These are phyloP conservation scores for Cicer judaicum DNA, from an alignment of 306 rosid species.

Conservation along the genomic window DNA sequence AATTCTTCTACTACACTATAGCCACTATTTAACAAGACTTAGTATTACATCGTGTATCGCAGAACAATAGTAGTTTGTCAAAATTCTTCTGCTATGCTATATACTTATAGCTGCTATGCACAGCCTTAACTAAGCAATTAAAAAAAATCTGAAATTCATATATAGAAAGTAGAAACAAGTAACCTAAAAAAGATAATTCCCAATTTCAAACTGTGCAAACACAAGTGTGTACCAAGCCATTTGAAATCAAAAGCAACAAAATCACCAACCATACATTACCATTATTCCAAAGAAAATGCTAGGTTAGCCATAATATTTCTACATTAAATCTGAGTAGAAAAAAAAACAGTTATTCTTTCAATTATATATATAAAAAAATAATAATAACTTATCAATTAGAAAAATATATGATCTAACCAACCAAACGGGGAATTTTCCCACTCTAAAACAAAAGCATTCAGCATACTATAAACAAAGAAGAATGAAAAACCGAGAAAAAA, in stretches of 20 bases:
- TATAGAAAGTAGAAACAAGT: neutral
- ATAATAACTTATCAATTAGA: too few species aligned
- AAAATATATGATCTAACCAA: too few species aligned
- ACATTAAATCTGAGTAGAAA: neutral
- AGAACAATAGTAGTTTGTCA: neutral
- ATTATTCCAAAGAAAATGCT: neutral
- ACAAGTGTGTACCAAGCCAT: constrained; percentile 2
- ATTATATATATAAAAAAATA: too few species aligned
- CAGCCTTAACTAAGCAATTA: neutral
- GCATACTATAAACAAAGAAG: too few species aligned
- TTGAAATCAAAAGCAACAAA: neutral
- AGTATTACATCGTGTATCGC: neutral
- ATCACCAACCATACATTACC: neutral
- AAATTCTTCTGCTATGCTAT: neutral
- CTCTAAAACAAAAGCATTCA: too few species aligned
- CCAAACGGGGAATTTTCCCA: too few species aligned
- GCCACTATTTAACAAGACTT: neutral
- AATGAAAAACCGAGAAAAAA: too few species aligned
- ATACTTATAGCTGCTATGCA: neutral
- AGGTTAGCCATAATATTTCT: neutral
- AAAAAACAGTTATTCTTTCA: neutral
- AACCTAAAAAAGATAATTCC: neutral
- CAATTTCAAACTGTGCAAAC: neutral
- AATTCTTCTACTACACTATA: neutral
- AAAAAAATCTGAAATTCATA: neutral